Evolutionary conservation across 1,284 basidiomycete genomes (phyloP).

Genomic region (Neolentinus lepideus): DNA sequence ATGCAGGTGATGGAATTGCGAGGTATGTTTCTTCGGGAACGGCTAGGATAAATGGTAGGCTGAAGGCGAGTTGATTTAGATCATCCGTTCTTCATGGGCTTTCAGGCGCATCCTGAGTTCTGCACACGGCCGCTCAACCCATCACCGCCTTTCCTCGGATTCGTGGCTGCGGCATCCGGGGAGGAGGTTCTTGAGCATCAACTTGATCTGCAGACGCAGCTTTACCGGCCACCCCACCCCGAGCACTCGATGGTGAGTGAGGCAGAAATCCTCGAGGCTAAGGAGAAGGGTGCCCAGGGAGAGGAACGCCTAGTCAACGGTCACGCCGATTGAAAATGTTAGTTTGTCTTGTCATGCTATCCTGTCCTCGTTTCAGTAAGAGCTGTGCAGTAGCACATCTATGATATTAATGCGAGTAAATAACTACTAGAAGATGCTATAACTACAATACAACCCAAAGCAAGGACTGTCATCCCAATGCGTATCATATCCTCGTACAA

Average conservation of each 20-base stretch:
- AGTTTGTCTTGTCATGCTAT: neutral
- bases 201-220: slow-evolving; percentile 52
- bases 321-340: neutral
- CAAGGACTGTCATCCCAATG: neutral
- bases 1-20: slow-evolving; percentile 95
- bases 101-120: slow-evolving; percentile 98
- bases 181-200: slow-evolving; percentile 66
- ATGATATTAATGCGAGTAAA: neutral
- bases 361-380: neutral
- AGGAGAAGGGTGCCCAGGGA: slow-evolving; percentile 10
- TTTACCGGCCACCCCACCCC: slow-evolving; percentile 45
- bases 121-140: slow-evolving; percentile 98
- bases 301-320: slow-evolving; percentile 1
- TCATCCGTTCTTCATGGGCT: slow-evolving; percentile 92
- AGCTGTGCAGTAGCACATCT: neutral
- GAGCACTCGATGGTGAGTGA: slow-evolving; percentile 43
- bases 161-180: slow-evolving; percentile 84
- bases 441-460: neutral
- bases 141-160: slow-evolving; percentile 94
- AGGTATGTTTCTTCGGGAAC: slow-evolving; percentile 39
- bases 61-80: slow-evolving; percentile 36
- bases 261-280: slow-evolving; percentile 26
- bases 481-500: neutral
- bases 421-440: neutral
- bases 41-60: slow-evolving; percentile 3